phyloP scores from a whole-genome alignment of 1,139 yeast genomes.

The Suhomyces bribrorum region DNA sequence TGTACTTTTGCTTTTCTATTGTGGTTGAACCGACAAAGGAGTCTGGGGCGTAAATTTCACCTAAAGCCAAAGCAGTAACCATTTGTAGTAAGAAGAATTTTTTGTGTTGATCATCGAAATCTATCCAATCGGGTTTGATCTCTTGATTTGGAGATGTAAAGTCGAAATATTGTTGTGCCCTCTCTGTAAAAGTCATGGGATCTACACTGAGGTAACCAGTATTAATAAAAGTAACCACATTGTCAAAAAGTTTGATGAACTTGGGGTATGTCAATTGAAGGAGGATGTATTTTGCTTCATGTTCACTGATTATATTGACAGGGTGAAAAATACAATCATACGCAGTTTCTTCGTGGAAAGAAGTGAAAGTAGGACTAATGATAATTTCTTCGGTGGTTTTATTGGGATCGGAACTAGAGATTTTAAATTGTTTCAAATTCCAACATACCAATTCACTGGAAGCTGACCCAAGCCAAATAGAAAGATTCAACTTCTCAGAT shows the following conservation, averaged over 20 bases:
- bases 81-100: constrained; percentile 23
- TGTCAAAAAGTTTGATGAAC: constrained; percentile 13
- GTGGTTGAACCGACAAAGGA: constrained; percentile 10
- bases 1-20: constrained; percentile 1
- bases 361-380: constrained; percentile 28
- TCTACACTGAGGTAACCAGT: constrained; percentile 30
- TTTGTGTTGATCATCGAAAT: constrained; percentile 11
- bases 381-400: constrained; percentile 11
- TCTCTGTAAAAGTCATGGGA: constrained; percentile 20
- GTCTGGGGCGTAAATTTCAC: constrained; percentile 22
- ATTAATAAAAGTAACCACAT: constrained; percentile 24
- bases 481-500: constrained; percentile 5
- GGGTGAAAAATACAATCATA: constrained; percentile 21
- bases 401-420: constrained; percentile 11
- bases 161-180: constrained; percentile 18
- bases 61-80: constrained; percentile 26
- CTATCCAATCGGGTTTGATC: constrained; percentile 1
- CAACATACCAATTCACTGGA: constrained; percentile 31
- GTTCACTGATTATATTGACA: background rate
- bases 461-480: constrained; percentile 28
- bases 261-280: constrained; percentile 3
- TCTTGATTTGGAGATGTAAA: constrained; percentile 9
- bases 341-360: constrained; percentile 26
- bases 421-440: constrained; percentile 25
- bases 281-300: constrained; percentile 2